These are phyloP conservation scores for Raphanus sativus DNA, from an alignment of 345 rosid species.

Conservation along the genomic window DNA sequence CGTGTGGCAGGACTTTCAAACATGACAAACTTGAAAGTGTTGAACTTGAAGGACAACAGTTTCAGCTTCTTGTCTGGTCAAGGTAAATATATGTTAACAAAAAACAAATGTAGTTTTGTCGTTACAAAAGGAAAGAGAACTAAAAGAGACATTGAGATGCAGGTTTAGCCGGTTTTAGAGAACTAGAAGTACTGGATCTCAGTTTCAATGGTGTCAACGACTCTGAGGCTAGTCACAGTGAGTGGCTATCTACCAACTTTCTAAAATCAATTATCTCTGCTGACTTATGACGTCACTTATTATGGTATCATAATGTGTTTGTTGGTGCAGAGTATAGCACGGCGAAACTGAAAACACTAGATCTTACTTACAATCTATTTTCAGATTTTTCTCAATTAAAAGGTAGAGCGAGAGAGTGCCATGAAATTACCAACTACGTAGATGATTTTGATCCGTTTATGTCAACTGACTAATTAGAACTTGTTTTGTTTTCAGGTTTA, in stretches of 20 bases:
- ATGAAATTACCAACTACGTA: not conserved
- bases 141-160: not conserved
- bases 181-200: constrained; percentile 14
- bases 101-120: not conserved
- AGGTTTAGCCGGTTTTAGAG: constrained; percentile 8
- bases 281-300: constrained; percentile 3
- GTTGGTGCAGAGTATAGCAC: constrained; percentile 12
- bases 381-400: constrained; percentile 16
- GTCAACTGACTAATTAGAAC: not conserved
- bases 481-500: constrained; percentile 15
- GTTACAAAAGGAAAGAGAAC: not conserved
- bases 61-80: constrained; percentile 23
- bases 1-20: constrained; percentile 5
- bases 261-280: not conserved
- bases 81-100: constrained; percentile 14
- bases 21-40: constrained; percentile 12
- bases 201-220: constrained; percentile 12
- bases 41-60: constrained; percentile 14
- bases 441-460: constrained; percentile 1
- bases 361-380: constrained; percentile 18
- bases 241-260: not conserved
- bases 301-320: constrained; percentile 8
- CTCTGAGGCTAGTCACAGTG: constrained; percentile 17
- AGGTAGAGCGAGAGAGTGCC: constrained; percentile 1
- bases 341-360: constrained; percentile 21